Percentiles rank a stretch among this genome's conserved stretches.
Conservation (phyloP, 78 protist species). For the Pigoraptor vietnamica region DNA sequence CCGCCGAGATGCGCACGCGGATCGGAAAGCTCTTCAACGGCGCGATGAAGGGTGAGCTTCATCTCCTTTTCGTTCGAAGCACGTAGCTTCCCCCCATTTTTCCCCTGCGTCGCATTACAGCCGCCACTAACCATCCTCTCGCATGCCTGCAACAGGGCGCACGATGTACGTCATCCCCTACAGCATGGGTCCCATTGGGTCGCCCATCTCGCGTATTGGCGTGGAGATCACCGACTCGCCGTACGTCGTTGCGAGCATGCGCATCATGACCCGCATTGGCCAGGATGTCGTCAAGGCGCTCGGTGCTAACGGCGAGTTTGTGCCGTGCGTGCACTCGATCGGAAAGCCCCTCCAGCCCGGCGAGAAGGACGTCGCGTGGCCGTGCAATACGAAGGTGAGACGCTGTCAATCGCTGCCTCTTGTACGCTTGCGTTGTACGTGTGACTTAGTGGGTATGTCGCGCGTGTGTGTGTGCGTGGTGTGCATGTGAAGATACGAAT, state of each 20-base stretch:
- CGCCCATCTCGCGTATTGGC: slow-evolving; percentile 57
- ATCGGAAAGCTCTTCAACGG: slow-evolving; percentile 48
- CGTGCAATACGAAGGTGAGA: slow-evolving; percentile 47
- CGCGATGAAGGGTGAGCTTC: slow-evolving; percentile 57
- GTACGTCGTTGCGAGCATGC: slow-evolving; percentile 75
- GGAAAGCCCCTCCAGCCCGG: slow-evolving; percentile 67
- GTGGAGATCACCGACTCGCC: slow-evolving; percentile 79
- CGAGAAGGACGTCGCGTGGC: slow-evolving; percentile 73
- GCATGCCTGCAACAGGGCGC: slow-evolving; percentile 27
- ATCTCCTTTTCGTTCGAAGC: no score
- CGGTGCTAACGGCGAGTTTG: slow-evolving; percentile 36
- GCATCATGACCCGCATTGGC: slow-evolving; percentile 83
- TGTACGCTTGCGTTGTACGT: no score
- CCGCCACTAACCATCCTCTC: not conserved
- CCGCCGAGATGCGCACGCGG: slow-evolving; percentile 55
- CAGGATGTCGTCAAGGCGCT: not conserved
- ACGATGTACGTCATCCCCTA: slow-evolving; percentile 86
- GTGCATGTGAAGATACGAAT: no score
- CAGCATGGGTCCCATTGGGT: slow-evolving; percentile 73
- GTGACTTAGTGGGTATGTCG: no score
- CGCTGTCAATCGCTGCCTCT: not conserved
- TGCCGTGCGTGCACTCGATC: slow-evolving; percentile 76
- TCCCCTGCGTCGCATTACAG: not conserved
- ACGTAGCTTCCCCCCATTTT: not conserved
- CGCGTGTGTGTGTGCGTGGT: no score